A percentile compares a stretch with the other conserved stretches of the same genome.
Evolutionary conservation across 306 rosid genomes (phyloP).

Genomic region (Erythrophleum fordii): DNA sequence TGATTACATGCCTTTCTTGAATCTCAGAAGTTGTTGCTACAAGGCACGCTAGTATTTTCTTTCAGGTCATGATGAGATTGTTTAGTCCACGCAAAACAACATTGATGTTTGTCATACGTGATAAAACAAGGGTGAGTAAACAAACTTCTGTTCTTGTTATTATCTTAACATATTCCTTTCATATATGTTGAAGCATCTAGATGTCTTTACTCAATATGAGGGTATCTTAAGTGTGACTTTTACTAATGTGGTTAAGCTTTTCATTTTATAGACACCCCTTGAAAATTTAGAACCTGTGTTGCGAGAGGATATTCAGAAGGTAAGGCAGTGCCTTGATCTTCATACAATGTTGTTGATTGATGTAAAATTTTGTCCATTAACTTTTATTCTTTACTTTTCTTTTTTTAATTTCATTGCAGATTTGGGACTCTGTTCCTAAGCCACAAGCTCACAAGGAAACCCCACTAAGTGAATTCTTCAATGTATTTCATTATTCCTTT

Average conservation of each 20-base stretch:
- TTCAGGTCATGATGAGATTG: constrained; percentile 93
- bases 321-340: constrained; percentile 33
- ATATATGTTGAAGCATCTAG: background rate
- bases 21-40: constrained; percentile 24
- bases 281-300: constrained; percentile 92
- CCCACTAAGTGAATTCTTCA: constrained; percentile 85
- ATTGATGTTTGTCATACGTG: constrained; percentile 88
- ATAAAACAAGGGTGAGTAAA: constrained; percentile 79
- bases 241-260: constrained; percentile 23
- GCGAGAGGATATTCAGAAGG: constrained; percentile 92
- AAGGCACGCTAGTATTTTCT: constrained; percentile 29
- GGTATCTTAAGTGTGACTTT: constrained; percentile 18
- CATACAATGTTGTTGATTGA: background rate
- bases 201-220: constrained; percentile 11
- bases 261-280: constrained; percentile 69
- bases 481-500: constrained; percentile 54
- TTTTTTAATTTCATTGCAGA: constrained; percentile 59
- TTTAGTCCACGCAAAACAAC: constrained; percentile 94
- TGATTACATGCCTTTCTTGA: constrained; percentile 18
- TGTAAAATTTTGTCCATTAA: constrained; percentile 10
- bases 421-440: constrained; percentile 93
- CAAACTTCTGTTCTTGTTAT: constrained; percentile 8
- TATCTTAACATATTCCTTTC: background rate
- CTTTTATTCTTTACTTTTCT: constrained; percentile 27
- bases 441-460: constrained; percentile 80